Conservation (phyloP, 768 basidiomycete genomes). For the Chalciporus piperatus region DNA sequence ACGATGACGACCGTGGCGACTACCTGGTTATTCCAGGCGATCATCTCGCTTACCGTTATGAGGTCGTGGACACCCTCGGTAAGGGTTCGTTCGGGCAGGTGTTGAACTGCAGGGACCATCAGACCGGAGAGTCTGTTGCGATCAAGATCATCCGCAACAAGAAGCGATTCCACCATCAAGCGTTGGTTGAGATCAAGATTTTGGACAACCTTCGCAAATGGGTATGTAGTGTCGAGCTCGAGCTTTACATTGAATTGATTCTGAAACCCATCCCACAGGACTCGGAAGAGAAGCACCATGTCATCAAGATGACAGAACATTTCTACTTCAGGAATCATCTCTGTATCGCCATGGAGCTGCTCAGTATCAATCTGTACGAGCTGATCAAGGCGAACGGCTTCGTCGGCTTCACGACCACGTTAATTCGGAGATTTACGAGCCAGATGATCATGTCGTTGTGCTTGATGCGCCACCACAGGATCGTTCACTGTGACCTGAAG, state of each 20-base stretch:
- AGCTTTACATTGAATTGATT: not conserved
- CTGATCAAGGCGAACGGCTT: slow-evolving; percentile 99
- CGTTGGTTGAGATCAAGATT: slow-evolving; percentile 98
- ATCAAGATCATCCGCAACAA: slow-evolving; percentile 99
- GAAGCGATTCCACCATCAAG: slow-evolving; percentile 98
- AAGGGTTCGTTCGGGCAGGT: slow-evolving; percentile 99
- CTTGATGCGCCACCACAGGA: slow-evolving; percentile 93
- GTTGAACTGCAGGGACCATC: slow-evolving; percentile 91
- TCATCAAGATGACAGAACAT: slow-evolving; percentile 97
- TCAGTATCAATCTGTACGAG: slow-evolving; percentile 98
- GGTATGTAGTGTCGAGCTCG: slow-evolving; percentile 50
- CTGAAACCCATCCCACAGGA: slow-evolving; percentile 58
- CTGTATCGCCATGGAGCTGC: slow-evolving; percentile 96
- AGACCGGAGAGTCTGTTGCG: slow-evolving; percentile 93
- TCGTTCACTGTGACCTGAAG: slow-evolving; percentile 98
- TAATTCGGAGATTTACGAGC: slow-evolving; percentile 93
- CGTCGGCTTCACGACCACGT: slow-evolving; percentile 92
- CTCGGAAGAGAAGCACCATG: slow-evolving; percentile 92
- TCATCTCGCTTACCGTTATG: slow-evolving; percentile 97
- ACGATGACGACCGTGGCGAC: slow-evolving; percentile 98
- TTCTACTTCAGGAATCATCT: slow-evolving; percentile 98
- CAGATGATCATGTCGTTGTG: slow-evolving; percentile 93
- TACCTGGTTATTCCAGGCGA: slow-evolving; percentile 88
- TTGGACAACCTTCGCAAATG: slow-evolving; percentile 95
- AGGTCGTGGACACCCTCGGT: slow-evolving; percentile 86